Evolutionary conservation across 225 moss, liverwort and hornwort genomes (phyloP), one percentile per base, ranked within the genome.

Genomic region (Climacium dendroides): DNA sequence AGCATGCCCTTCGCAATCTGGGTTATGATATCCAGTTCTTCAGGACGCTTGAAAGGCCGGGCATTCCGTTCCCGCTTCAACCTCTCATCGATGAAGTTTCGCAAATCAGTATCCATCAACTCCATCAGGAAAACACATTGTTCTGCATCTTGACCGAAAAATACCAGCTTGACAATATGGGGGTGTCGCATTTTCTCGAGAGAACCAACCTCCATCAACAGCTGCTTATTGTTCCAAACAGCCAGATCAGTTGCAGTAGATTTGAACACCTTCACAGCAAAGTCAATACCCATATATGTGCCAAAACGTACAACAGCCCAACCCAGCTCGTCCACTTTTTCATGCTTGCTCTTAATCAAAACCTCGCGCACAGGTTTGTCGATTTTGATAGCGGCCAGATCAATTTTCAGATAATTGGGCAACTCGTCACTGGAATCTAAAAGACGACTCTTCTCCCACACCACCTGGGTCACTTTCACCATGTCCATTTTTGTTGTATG

Each of bases 1-100:
- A 10, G 74, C 85, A 92, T 79, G 52, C 87, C 90, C 69, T 89
- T 89, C 0, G 91, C 89, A 77, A 92, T 89, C 52, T 92, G 91
- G 52, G 61, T 85, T 24, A 92, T 89, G 63, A 92, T 86, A 85
- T 92, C 89, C 23, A 91, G 74, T 74, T 83, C 91, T 62, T 63
- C 74, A 74, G 61, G 30, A 62, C 59, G 85, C n/a, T 29, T 66
- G 83, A 90, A 88, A 70, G 82, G 84, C 9, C 54, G 52, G 1
- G 52, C 0, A 26, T 65, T 24, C 10, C 2, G 50, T 26, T 20
- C 17, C 10, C 0, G 19, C 37, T 37, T n/a, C 65, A 81, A 25
- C 17, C 1, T 81, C 52, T 85, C 58, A 19, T 52, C 14, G 39
- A 91, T 90, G 59, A 74, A 87, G 11, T 74, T 23, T 48, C 83